These are phyloP conservation scores for Trametes cingulata DNA, from an alignment of 768 basidiomycete genomes.

Conservation along the genomic window DNA sequence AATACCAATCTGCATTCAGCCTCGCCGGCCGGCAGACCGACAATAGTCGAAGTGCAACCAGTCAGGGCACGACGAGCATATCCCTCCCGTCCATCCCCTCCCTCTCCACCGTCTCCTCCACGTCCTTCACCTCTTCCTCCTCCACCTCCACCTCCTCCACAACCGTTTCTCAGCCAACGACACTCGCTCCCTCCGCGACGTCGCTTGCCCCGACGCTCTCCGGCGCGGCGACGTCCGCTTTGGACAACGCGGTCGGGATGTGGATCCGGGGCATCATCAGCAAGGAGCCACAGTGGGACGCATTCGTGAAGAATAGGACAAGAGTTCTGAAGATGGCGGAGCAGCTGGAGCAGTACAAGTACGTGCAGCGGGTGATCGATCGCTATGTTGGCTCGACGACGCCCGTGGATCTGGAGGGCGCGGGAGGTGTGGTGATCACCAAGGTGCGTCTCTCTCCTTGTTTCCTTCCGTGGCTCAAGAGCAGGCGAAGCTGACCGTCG, in stretches of 20 bases:
- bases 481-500: not conserved
- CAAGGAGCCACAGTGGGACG: slow-evolving; percentile 45
- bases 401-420: slow-evolving; percentile 43
- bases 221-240: slow-evolving; percentile 33
- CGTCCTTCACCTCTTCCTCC: not conserved
- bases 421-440: slow-evolving; percentile 40
- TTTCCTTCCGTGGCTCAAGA: not conserved
- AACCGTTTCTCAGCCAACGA: slow-evolving; percentile 4
- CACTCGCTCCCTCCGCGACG: slow-evolving; percentile 15
- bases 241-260: slow-evolving; percentile 43
- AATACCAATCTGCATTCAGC: slow-evolving; percentile 1
- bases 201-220: slow-evolving; percentile 11
- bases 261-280: slow-evolving; percentile 47
- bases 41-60: not conserved
- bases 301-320: slow-evolving; percentile 48
- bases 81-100: slow-evolving; percentile 4
- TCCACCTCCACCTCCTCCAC: not conserved
- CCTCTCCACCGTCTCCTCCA: slow-evolving; percentile 8
- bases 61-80: not conserved
- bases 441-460: slow-evolving; percentile 39
- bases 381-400: slow-evolving; percentile 44
- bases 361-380: slow-evolving; percentile 52
- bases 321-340: slow-evolving; percentile 22
- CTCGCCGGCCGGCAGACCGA: not conserved
- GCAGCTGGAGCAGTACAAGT: slow-evolving; percentile 46